Conservation (phyloP, 345 rosid genomes). For the Acer saccharum region DNA sequence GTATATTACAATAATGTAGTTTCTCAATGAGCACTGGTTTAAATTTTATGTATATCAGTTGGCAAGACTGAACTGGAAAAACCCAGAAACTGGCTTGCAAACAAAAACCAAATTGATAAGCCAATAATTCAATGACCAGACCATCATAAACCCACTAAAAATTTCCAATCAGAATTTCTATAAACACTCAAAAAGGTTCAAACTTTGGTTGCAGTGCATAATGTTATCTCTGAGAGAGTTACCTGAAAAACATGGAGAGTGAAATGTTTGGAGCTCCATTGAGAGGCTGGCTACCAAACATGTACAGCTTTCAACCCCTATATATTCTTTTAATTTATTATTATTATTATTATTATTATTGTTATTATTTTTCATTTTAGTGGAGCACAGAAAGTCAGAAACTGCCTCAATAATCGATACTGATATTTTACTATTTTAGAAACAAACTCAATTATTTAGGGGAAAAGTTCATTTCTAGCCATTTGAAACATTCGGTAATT, state of each 20-base stretch:
- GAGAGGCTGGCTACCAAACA: not conserved
- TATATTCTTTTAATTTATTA: no score
- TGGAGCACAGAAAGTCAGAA: no score
- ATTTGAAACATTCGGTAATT: no score
- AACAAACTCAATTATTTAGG: no score
- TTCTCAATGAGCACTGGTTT: not conserved
- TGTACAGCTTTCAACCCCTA: no score
- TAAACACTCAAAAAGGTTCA: not conserved
- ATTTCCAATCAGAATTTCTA: not conserved
- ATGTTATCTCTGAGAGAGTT: not conserved
- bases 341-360: no score
- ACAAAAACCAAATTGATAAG: not conserved
- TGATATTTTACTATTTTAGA: no score
- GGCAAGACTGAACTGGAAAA: not conserved
- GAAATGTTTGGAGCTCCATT: constrained; percentile 41
- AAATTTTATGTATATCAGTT: not conserved
- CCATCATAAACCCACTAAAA: not conserved
- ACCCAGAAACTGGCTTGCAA: not conserved
- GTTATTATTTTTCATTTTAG: no score
- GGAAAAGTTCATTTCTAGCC: no score
- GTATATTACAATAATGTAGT: not conserved
- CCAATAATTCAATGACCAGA: no score
- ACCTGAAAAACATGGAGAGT: constrained; percentile 24
- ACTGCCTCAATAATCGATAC: no score
- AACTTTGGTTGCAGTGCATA: not conserved